These are phyloP conservation scores for Magnolia officinalis DNA, from an alignment of 164 flowering plant species.

Conservation along the genomic window DNA sequence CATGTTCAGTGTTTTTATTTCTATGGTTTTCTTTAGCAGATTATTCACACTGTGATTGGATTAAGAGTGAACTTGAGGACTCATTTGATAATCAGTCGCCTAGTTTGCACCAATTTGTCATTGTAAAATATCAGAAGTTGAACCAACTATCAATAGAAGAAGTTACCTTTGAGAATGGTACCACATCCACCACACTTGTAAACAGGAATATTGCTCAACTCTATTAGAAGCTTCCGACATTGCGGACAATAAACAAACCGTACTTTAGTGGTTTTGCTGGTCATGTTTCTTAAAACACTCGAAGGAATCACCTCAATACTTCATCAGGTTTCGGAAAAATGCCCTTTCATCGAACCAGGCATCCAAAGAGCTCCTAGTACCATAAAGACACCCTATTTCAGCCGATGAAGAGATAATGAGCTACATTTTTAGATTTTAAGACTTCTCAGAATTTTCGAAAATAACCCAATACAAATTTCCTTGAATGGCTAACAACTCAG, in stretches of 20 bases:
- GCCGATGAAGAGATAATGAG: neutral
- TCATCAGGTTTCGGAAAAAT: neutral
- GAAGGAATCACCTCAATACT: conserved; percentile 1
- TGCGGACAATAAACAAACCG: conserved; percentile 74
- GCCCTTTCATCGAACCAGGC: too few relatives aligned
- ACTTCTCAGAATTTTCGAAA: neutral
- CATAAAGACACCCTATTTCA: neutral
- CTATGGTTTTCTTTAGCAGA: neutral
- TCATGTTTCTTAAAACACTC: conserved; percentile 26
- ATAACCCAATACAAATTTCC: neutral
- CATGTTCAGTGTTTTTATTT: too few relatives aligned
- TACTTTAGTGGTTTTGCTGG: conserved; percentile 23
- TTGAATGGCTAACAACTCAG: neutral
- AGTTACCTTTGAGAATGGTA: conserved; percentile 58
- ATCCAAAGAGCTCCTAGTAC: neutral
- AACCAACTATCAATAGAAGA: neutral
- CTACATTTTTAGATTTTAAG: neutral
- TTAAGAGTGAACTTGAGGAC: neutral
- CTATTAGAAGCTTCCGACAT: conserved; percentile 55
- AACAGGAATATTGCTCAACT: conserved; percentile 43
- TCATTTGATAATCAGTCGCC: neutral
- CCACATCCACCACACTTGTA: conserved; percentile 80
- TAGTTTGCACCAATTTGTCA: neutral
- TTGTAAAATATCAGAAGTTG: neutral
- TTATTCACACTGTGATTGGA: neutral